Evolutionary conservation across 139 green algal genomes (phyloP).

Genomic region (Penium margaritaceum): DNA sequence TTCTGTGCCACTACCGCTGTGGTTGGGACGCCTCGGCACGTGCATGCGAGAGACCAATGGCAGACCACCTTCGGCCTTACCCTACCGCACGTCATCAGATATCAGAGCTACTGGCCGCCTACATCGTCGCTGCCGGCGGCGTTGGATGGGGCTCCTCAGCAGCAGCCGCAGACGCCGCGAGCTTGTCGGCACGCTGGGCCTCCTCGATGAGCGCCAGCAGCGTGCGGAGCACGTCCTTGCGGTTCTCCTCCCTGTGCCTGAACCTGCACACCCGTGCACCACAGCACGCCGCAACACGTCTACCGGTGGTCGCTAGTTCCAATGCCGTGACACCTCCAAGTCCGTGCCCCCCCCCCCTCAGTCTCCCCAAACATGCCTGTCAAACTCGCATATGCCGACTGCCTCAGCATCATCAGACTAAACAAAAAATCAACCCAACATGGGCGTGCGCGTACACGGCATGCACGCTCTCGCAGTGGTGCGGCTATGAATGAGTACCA

Average conservation of each 20-base stretch:
- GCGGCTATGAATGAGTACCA: too few relatives aligned
- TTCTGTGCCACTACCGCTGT: too few relatives aligned
- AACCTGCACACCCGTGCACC: slow-evolving; percentile 8
- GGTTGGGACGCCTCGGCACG: too few relatives aligned
- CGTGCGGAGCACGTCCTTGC: slow-evolving; percentile 39
- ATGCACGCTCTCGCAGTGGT: too few relatives aligned
- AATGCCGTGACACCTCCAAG: background rate
- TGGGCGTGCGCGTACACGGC: background rate
- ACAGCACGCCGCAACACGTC: background rate
- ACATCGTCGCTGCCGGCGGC: too few relatives aligned
- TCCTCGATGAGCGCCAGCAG: slow-evolving; percentile 37
- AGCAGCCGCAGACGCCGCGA: background rate
- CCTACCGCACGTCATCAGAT: too few relatives aligned
- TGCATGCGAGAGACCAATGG: too few relatives aligned
- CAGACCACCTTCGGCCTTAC: too few relatives aligned
- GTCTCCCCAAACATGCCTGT: background rate
- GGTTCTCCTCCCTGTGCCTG: slow-evolving; percentile 32
- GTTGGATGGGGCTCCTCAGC: too few relatives aligned
- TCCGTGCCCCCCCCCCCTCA: background rate
- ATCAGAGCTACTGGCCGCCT: too few relatives aligned
- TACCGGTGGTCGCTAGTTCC: too few relatives aligned
- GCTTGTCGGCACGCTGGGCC: slow-evolving; percentile 15
- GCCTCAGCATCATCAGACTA: background rate
- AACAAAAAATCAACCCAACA: background rate
- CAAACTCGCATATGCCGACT: background rate